Evolutionary conservation across 2,329 filamentous ascomycete genomes (phyloP).

Genomic region (Neofusicoccum sp.): DNA sequence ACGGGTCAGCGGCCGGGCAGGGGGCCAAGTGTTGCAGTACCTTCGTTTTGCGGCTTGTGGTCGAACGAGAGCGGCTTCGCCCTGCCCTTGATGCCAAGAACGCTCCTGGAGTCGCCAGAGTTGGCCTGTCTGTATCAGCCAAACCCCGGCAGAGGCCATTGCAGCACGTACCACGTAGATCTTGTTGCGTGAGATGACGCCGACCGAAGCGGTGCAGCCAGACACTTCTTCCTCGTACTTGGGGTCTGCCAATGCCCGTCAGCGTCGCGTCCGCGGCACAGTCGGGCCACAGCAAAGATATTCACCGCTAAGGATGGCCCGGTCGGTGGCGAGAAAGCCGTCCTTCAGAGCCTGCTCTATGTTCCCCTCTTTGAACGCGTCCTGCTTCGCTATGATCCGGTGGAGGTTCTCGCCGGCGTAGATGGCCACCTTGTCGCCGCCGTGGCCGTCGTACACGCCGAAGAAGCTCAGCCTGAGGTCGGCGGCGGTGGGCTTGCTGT

Average conservation of each 20-base stretch:
- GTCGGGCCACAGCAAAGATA: neutral
- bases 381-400: slow-evolving; percentile 92
- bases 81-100: slow-evolving; percentile 93
- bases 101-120: slow-evolving; percentile 92
- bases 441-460: slow-evolving; percentile 96
- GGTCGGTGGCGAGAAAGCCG: slow-evolving; percentile 92
- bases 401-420: slow-evolving; percentile 93
- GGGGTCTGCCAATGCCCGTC: slow-evolving; percentile 66
- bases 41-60: slow-evolving; percentile 98
- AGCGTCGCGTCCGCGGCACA: slow-evolving; percentile 28
- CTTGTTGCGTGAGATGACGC: slow-evolving; percentile 84
- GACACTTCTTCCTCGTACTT: slow-evolving; percentile 98
- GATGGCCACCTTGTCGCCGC: slow-evolving; percentile 92
- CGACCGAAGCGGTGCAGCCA: slow-evolving; percentile 93
- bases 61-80: slow-evolving; percentile 99
- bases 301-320: slow-evolving; percentile 91
- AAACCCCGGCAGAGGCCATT: neutral
- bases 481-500: slow-evolving; percentile 60
- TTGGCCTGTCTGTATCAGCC: slow-evolving; percentile 69
- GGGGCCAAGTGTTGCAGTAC: slow-evolving; percentile 50
- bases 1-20: slow-evolving; percentile 13
- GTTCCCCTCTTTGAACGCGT: slow-evolving; percentile 86
- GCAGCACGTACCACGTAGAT: slow-evolving; percentile 82
- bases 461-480: slow-evolving; percentile 87
- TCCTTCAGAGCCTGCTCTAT: slow-evolving; percentile 97